These are phyloP conservation scores for Huntiella decipiens DNA, from an alignment of 2,329 filamentous ascomycete genomes.

Conservation along the genomic window DNA sequence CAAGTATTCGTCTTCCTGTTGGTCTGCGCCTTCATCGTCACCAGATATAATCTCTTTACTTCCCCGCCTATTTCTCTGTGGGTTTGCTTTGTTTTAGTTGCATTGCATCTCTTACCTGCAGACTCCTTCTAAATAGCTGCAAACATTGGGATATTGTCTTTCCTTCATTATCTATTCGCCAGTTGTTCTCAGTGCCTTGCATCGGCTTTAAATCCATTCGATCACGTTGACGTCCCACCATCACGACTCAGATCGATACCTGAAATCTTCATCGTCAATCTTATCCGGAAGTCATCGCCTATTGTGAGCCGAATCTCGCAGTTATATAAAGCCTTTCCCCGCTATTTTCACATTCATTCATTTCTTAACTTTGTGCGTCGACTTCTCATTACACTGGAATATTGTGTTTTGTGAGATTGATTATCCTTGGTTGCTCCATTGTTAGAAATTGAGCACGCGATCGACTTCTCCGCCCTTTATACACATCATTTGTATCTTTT, in stretches of 20 bases:
- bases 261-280: too few species aligned
- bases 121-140: constrained; percentile 1
- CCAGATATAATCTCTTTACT: background rate
- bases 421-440: too few species aligned
- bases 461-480: background rate
- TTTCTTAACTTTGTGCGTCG: background rate
- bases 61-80: background rate
- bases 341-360: background rate
- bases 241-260: too few species aligned
- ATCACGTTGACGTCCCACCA: too few species aligned
- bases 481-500: background rate
- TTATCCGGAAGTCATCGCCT: too few species aligned
- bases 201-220: too few species aligned
- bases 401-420: too few species aligned
- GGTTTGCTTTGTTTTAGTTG: constrained; percentile 1
- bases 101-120: constrained; percentile 2
- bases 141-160: background rate
- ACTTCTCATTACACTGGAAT: too few species aligned
- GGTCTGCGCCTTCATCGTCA: background rate
- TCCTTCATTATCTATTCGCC: background rate
- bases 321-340: too few species aligned
- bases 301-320: too few species aligned
- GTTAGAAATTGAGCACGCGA: background rate
- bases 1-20: background rate
- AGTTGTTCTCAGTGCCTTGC: too few species aligned